These are phyloP conservation scores for Trichosporon coremiiforme DNA, from an alignment of 1,284 basidiomycete species.

Conservation along the genomic window DNA sequence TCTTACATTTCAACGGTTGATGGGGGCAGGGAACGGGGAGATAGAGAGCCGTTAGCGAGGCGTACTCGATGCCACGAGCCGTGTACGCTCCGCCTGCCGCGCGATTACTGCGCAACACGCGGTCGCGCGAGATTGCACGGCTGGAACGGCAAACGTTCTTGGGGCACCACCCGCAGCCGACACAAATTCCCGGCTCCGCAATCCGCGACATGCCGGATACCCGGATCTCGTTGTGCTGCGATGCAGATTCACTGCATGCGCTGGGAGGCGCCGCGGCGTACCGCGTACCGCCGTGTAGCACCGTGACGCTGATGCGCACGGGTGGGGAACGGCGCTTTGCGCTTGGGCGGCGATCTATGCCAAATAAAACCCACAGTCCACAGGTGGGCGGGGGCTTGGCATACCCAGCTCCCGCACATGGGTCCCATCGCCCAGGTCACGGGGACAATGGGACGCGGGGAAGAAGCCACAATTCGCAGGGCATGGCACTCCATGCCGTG, in stretches of 20 bases:
- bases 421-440: not conserved
- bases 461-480: not conserved
- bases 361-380: slow-evolving; percentile 1
- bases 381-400: slow-evolving; percentile 14
- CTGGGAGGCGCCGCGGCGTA: too few relatives aligned
- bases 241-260: too few relatives aligned
- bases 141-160: too few relatives aligned
- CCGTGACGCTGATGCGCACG: not conserved
- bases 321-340: not conserved
- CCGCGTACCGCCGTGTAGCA: not conserved
- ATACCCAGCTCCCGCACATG: not conserved
- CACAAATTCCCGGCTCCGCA: too few relatives aligned
- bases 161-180: too few relatives aligned
- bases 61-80: not conserved
- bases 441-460: not conserved
- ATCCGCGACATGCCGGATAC: too few relatives aligned
- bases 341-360: not conserved
- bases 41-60: not conserved
- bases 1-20: not conserved
- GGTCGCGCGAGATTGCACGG: too few relatives aligned
- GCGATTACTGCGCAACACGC: too few relatives aligned
- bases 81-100: too few relatives aligned
- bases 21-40: slow-evolving; percentile 8
- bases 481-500: not conserved
- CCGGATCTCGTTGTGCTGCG: too few relatives aligned